Percentiles rank a stretch among this genome's conserved stretches.
phyloP scores from a whole-genome alignment of 345 rosid genomes.

The Garcia nutans region DNA sequence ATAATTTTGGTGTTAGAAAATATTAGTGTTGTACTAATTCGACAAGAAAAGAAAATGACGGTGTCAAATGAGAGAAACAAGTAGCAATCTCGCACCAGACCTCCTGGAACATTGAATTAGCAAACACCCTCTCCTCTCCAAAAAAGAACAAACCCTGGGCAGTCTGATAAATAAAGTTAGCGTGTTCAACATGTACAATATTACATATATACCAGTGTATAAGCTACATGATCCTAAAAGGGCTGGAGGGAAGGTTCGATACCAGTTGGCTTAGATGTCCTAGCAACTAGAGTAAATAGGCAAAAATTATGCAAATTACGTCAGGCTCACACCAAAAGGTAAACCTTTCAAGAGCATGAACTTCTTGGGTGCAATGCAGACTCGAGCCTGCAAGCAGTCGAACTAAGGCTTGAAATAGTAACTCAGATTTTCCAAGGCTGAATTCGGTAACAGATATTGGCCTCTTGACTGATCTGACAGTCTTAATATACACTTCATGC shows the following conservation, averaged over 20 bases:
- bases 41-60: too few relatives aligned
- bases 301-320: not conserved
- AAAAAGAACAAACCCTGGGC: not conserved
- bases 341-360: not conserved
- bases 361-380: slow-evolving; percentile 1
- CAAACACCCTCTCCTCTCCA: too few relatives aligned
- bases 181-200: not conserved
- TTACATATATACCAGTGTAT: not conserved
- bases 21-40: too few relatives aligned
- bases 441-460: not conserved
- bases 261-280: not conserved
- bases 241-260: not conserved
- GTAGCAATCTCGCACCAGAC: not conserved
- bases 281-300: not conserved
- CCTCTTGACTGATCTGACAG: not conserved
- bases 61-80: not conserved
- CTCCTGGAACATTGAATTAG: not conserved
- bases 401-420: not conserved
- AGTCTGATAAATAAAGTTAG: not conserved
- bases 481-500: not conserved
- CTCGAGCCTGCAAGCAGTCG: not conserved
- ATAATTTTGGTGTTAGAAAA: too few relatives aligned
- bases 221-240: not conserved
- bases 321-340: not conserved
- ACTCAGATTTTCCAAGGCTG: not conserved